A percentile compares a stretch with the other conserved stretches of the same genome.
These are phyloP conservation scores for Leptodermis oblonga DNA, from an alignment of 257 asterid genomes.

Conservation along the genomic window DNA sequence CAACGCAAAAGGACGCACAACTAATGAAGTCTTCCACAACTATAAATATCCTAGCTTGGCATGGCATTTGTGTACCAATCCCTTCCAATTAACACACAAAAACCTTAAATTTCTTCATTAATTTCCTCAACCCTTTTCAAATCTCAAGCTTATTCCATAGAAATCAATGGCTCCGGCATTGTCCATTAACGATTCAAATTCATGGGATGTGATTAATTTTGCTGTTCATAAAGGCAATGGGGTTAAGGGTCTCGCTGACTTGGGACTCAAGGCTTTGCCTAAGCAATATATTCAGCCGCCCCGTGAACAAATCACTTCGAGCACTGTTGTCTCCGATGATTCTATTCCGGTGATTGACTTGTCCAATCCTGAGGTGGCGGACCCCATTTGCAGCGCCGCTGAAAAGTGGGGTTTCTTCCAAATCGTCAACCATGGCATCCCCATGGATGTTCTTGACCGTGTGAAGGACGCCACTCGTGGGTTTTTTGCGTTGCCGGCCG, in stretches of 20 bases:
- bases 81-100: too few relatives aligned
- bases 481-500: slow-evolving; percentile 24
- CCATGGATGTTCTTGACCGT: slow-evolving; percentile 22
- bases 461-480: slow-evolving; percentile 22
- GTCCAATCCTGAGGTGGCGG: slow-evolving; percentile 13
- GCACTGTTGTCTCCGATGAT: slow-evolving; percentile 11
- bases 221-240: slow-evolving; percentile 27
- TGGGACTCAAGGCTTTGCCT: slow-evolving; percentile 21
- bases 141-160: neutral
- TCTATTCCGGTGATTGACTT: slow-evolving; percentile 30
- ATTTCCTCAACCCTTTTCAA: too few relatives aligned
- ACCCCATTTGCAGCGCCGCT: slow-evolving; percentile 21
- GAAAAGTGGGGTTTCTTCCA: slow-evolving; percentile 34
- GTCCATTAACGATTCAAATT: neutral
- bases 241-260: slow-evolving; percentile 30
- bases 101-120: too few relatives aligned
- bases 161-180: slow-evolving; percentile 10
- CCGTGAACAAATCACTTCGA: slow-evolving; percentile 16
- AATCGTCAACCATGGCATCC: slow-evolving; percentile 28
- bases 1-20: too few relatives aligned
- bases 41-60: too few relatives aligned
- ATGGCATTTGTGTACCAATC: too few relatives aligned
- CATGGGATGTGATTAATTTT: slow-evolving; percentile 17
- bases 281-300: slow-evolving; percentile 29
- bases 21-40: too few relatives aligned